Percentiles rank a stretch among this genome's conserved stretches.
phyloP scores from a whole-genome alignment of 179 eudicot species.

The Patellifolia procumbens region DNA sequence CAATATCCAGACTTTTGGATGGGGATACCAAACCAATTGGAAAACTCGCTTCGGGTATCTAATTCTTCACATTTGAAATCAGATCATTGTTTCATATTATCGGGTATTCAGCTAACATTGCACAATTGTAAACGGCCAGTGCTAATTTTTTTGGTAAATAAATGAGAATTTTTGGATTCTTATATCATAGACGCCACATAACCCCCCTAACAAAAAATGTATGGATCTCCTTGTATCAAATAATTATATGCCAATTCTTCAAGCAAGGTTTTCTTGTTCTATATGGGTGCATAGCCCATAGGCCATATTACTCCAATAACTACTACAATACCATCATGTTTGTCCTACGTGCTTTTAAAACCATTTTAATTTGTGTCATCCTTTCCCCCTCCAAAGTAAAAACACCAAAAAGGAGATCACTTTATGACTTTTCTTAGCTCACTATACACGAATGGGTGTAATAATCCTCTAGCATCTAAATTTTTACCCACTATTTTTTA shows the following conservation, averaged over 20 bases:
- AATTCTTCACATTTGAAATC: no score
- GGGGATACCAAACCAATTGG: no score
- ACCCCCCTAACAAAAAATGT: not conserved
- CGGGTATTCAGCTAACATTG: no score
- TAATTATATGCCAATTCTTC: not conserved
- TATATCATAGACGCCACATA: no score
- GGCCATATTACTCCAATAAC: not conserved
- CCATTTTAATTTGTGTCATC: not conserved
- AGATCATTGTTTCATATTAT: no score
- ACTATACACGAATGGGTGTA: conserved; percentile 24
- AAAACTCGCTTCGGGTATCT: no score
- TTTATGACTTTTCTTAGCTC: conserved; percentile 18
- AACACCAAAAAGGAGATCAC: conserved; percentile 7
- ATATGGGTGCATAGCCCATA: not conserved
- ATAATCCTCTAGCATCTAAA: conserved; percentile 42
- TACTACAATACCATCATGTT: conserved; percentile 5
- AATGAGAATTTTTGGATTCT: no score
- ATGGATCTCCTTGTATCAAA: not conserved
- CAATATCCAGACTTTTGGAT: no score
- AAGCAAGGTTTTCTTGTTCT: not conserved
- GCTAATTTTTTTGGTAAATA: no score
- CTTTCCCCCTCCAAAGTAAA: not conserved
- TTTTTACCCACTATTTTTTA: not conserved
- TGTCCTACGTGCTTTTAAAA: conserved; percentile 9
- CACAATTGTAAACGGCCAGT: no score